A percentile compares a stretch with the other conserved stretches of the same genome.
Evolutionary conservation across 108 stramenopile genomes (phyloP).

Genomic region (Cyclotella distinguenda): DNA sequence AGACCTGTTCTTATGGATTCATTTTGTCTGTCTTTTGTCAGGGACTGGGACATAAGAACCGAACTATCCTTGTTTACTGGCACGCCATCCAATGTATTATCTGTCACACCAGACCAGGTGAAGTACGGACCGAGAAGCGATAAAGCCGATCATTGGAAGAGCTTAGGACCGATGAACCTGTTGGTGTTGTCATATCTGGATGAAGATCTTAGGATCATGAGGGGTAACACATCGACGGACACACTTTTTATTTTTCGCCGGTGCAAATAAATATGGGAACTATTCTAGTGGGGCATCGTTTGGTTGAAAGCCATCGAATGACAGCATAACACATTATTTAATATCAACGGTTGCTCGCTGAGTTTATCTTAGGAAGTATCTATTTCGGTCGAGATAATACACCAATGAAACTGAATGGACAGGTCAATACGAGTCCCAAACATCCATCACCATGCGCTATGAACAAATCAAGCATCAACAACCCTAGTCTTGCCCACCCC

Average conservation of each 20-base stretch:
- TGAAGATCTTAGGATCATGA: constrained; percentile 79
- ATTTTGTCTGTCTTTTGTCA: background rate
- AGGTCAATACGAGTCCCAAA: background rate
- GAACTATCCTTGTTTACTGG: constrained; percentile 75
- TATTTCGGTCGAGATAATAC: background rate
- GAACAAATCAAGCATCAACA: no score
- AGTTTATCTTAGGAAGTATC: no score
- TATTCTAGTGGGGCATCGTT: no score
- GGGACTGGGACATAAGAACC: constrained; percentile 70
- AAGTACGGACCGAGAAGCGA: constrained; percentile 71
- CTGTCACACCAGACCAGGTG: constrained; percentile 71
- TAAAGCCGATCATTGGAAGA: constrained; percentile 87
- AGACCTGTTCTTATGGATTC: background rate
- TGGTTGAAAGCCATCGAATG: no score
- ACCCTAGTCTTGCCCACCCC: constrained; percentile 47
- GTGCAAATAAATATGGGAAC: no score
- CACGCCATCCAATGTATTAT: constrained; percentile 59
- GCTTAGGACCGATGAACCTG: constrained; percentile 73
- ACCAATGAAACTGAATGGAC: background rate
- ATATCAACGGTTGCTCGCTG: no score
- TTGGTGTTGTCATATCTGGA: constrained; percentile 78
- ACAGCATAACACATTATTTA: no score
- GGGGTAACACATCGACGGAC: constrained; percentile 81
- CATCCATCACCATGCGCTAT: background rate
- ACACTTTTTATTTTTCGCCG: constrained; percentile 74